Base-by-base conservation (phyloP, 164 flowering plant genomes). In the Magnolia kwangsiensis region DNA sequence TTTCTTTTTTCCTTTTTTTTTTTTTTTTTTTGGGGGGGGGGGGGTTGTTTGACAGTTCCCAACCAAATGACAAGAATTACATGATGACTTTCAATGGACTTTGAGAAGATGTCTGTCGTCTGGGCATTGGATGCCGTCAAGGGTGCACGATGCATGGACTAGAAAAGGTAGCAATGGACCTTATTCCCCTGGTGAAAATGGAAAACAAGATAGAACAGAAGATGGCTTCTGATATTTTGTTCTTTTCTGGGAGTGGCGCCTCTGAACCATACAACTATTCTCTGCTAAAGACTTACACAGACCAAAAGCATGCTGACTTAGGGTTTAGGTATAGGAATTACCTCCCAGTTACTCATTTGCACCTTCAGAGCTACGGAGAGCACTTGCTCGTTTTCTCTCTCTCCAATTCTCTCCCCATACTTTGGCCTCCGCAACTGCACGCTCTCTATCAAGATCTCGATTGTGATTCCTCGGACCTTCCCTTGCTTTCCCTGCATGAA, bases 401-500 rank as follows among this genome's bases (percentile, higher is more conserved):
- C 93, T 89, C 96, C 93, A 90, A 73, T 92, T 91, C 80, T 94
- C 98, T 31, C 96, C 98, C 98, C 97, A 91, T 58, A 90, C 91
- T 82, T 91, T 91, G 1, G 97, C 97, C 82, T 90, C 96, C 8
- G 97, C 92, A 72, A 92, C 95, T 11, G 93, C 93, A 29, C 91
- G 90, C 73, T 91, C 97, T 82, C 98, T 82, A 69, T 91, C 96
- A 49, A 90, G 63, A 81, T 89, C 94, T 27, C 93, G 90, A 69
- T 89, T 81, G 18, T 50, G 65, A 27, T 73, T 91, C 78, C 90
- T 86, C 59, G 87, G 91, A 49, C 88, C 87, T 67, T 84, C 88
- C 81, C 87, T 74, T 63, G 23, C 65, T 58, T 31, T 59, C 66
- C 75, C 75, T 4, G 21, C 66, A 24, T 59, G 75, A 72, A 58